These are phyloP conservation scores for Selaginella tamariscina DNA, from an alignment of 75 land plant genomes.

Conservation along the genomic window DNA sequence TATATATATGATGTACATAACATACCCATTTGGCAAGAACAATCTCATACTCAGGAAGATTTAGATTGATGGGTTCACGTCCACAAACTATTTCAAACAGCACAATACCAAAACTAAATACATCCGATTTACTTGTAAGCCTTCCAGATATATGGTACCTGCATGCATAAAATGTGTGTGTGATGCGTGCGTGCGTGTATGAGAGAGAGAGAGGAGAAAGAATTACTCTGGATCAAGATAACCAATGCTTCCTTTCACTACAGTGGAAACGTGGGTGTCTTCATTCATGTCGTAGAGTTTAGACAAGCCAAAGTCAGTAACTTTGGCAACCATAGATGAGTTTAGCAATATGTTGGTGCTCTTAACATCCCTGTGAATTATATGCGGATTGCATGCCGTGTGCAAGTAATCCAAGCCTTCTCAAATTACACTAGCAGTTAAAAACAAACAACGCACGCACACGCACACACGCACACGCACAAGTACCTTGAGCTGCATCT, in stretches of 20 bases:
- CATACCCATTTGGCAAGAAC: neutral
- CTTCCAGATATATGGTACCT: neutral
- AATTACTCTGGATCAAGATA: neutral
- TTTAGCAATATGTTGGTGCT: neutral
- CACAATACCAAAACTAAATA: neutral
- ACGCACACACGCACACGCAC: no score
- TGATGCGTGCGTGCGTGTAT: no score
- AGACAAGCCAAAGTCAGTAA: neutral
- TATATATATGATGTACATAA: no score
- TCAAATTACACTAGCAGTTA: neutral
- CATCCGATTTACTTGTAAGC: neutral
- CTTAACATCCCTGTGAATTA: neutral
- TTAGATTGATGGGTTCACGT: neutral
- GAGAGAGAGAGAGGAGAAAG: neutral
- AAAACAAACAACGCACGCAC: neutral
- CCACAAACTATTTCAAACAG: neutral
- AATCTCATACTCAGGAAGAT: neutral
- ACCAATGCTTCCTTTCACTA: neutral
- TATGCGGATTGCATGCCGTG: slow-evolving; percentile 2
- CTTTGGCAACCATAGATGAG: neutral
- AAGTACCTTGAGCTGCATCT: slow-evolving; percentile 14
- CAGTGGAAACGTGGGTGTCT: neutral
- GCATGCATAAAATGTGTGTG: neutral
- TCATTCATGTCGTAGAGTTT: neutral
- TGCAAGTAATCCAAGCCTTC: slow-evolving; percentile 5